These are phyloP conservation scores for Aspergillus coremiiformis DNA, from an alignment of 495 filamentous ascomycete species.

Conservation along the genomic window DNA sequence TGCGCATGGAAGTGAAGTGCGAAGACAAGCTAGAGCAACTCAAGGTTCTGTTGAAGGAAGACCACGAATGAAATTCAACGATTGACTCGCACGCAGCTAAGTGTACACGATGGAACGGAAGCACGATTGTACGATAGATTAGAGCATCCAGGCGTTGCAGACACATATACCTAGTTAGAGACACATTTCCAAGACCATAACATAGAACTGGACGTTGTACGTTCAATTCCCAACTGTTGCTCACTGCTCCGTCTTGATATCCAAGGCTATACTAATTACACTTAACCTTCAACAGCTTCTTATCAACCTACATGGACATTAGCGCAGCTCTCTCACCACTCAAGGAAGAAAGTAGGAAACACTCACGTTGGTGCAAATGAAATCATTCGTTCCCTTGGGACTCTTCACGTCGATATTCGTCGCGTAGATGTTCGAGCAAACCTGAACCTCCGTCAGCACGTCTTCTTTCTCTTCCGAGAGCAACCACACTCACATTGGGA, in stretches of 20 bases:
- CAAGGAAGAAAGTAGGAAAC: neutral
- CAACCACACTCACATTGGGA: conserved; percentile 26
- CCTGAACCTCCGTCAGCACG: conserved; percentile 16
- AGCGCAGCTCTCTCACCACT: neutral
- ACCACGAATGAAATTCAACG: conserved; percentile 20
- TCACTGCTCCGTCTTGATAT: neutral
- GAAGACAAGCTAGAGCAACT: conserved; percentile 42
- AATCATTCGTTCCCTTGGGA: conserved; percentile 41
- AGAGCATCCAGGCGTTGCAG: neutral
- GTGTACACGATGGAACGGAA: neutral
- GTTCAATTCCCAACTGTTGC: neutral
- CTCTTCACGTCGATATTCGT: conserved; percentile 44
- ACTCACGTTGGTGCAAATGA: conserved; percentile 49
- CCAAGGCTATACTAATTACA: conserved; percentile 39
- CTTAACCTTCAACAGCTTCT: conserved; percentile 34
- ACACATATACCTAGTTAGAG: neutral
- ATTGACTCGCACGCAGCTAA: neutral
- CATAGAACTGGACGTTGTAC: neutral
- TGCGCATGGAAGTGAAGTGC: conserved; percentile 43
- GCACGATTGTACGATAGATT: neutral
- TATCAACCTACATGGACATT: conserved; percentile 25
- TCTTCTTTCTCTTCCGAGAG: neutral
- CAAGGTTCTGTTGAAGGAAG: conserved; percentile 37
- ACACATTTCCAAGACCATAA: neutral
- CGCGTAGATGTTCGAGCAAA: conserved; percentile 48